Evolutionary conservation across 148 eudicot species (phyloP).

Genomic region (Fagopyrum homotropicum): DNA sequence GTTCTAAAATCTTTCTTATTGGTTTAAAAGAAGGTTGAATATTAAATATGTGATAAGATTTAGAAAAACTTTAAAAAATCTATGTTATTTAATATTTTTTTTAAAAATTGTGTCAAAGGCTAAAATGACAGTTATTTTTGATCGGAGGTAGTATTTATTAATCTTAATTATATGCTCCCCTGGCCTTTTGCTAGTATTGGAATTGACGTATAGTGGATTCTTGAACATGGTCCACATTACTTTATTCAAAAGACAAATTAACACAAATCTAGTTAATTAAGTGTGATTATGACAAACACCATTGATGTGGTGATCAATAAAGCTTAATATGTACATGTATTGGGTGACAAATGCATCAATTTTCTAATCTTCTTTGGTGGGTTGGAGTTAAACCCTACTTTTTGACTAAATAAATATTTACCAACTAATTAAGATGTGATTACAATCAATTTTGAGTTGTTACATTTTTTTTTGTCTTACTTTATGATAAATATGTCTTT

Average conservation of each 20-base stretch:
- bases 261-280: background rate
- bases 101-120: too few relatives aligned
- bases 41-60: too few relatives aligned
- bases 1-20: too few relatives aligned
- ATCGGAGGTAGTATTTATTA: too few relatives aligned
- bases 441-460: background rate
- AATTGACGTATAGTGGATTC: background rate
- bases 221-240: background rate
- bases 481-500: background rate
- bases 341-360: slow-evolving; percentile 9
- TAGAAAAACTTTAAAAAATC: too few relatives aligned
- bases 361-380: background rate
- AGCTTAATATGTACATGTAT: background rate
- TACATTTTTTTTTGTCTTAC: background rate
- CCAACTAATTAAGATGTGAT: background rate
- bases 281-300: slow-evolving; percentile 4
- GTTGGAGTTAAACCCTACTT: background rate
- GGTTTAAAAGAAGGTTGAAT: too few relatives aligned
- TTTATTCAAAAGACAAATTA: background rate
- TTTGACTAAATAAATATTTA: background rate
- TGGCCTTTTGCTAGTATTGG: background rate
- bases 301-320: slow-evolving; percentile 1
- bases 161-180: background rate
- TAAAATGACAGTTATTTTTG: too few relatives aligned
- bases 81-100: too few relatives aligned